Base-by-base conservation (phyloP, 768 basidiomycete genomes). In the Pleurotus sapidus region DNA sequence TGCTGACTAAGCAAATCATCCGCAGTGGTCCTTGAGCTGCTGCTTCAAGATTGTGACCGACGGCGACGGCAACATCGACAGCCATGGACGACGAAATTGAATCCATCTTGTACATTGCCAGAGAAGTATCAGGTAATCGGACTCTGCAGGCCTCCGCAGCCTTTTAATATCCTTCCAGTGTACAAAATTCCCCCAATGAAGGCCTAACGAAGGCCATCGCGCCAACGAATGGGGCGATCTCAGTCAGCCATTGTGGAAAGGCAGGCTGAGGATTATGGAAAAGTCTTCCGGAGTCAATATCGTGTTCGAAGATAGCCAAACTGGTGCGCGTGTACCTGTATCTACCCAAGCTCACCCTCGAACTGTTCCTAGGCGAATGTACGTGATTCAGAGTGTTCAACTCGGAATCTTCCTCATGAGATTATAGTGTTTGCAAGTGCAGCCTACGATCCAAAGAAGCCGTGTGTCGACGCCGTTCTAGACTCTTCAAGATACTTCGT, bases 401-500 rank as follows among this genome's bases (percentile, higher is more conserved):
- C 30, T 34, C 30, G 30, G 30, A 34, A 34, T 11, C 30, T 34
- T 34, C 30, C 3, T 34, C 30, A 34, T 34, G 9, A 34, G 30
- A 34, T 2, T 59, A 27, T 38, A 91, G 92, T 91, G 56, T 98
- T 98, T 75, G 95, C 95, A 43, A 87, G 83, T 61, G 86, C 93
- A 14, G 83, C 83, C 45, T 98, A 97, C 66, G 88, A 91, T 65
- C 78, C 86, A 14, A 73, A 81, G 45, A 86, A 84, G 57, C 91
- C 93, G 4, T 87, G 83, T 25, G 91, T 98, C n/a, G 95, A 98
- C 62, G 89, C 92, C n/a, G 94, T 95, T 14, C 78, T 97, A 24
- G 95, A 98, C 69, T 95, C 93, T 1, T 95, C 94, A 9, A 85
- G 95, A 48, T 98, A 98, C 69, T 98, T 98, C 67, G 95, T 96